Evolutionary conservation across 2,329 filamentous ascomycete species (phyloP), one percentile per base, ranked within the genome.

Genomic region (Calonectria hongkongensis): DNA sequence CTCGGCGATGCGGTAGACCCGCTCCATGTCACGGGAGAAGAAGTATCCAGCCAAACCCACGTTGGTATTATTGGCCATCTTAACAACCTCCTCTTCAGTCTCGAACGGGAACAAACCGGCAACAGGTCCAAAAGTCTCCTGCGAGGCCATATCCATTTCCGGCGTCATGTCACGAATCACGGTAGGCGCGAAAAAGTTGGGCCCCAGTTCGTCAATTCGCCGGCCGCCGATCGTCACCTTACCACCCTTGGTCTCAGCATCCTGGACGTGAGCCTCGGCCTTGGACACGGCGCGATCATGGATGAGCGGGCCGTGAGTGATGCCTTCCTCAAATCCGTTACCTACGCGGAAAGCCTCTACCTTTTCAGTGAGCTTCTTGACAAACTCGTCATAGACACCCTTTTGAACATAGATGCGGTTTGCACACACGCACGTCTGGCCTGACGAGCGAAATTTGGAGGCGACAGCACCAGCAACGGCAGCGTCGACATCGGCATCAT

Each of bases 81-180:
- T 88, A 36, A 98, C 92, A 6, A 98, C 97, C 80, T 98, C 96
- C 66, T 94, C 92, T 85, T 98, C 97, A 0, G 93, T 95, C 58
- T 94, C 90, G 82, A 98, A 99, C 62, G 92, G 90, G 87, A 98
- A 98, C 16, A 98, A 85, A 0, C 94, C 96, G 0, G 96, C 96
- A 0, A 98, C 94, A 3, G 97, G 97, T 0, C 97, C 97, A 82
- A 99, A 99, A 0, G 96, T 99, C 88, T 99, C 97, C 84, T 98
- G 96, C 1, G 87, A 87, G 5, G 94, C 93, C 77, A 98, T 89
- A 72, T 91, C 89, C 97, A 98, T 98, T 50, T 96, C 92, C 71
- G 89, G 87, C 13, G 89, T 98, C 93, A 98, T 96, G 74, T 94
- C 94, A 12, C 94, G 93, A 73, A 99, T 91, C 50, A 98, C 94